A percentile compares a stretch with the other conserved stretches of the same genome.
Evolutionary conservation across 306 rosid genomes (phyloP).

Genomic region (Alnus rubra): DNA sequence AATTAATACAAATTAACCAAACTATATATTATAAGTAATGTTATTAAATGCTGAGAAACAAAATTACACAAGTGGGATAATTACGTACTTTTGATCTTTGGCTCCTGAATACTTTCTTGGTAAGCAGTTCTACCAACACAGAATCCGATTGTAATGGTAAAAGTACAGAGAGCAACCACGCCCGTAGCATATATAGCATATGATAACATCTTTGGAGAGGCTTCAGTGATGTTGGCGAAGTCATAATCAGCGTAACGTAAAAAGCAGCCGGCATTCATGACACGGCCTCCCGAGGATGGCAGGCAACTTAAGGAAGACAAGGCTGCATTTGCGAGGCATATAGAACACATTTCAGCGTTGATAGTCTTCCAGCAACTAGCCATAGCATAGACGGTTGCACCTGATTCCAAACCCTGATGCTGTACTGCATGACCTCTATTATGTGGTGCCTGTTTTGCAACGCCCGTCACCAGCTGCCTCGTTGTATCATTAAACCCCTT

Average conservation of each 20-base stretch:
- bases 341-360: conserved; percentile 19
- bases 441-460: conserved; percentile 18
- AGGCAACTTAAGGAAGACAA: conserved; percentile 28
- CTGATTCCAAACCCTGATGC: conserved; percentile 1
- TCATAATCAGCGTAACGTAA: conserved; percentile 40
- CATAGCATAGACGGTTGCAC: conserved; percentile 17
- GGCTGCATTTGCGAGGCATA: conserved; percentile 36
- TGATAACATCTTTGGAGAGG: background rate
- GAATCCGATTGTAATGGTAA: conserved; percentile 25
- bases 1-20: background rate
- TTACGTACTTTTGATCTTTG: conserved; percentile 18
- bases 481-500: conserved; percentile 1
- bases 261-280: conserved; percentile 40
- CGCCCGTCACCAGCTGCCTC: background rate
- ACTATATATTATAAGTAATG: no score
- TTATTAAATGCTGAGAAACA: background rate
- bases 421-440: conserved; percentile 16
- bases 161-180: conserved; percentile 13
- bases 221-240: background rate
- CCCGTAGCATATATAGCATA: conserved; percentile 7
- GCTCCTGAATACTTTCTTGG: background rate
- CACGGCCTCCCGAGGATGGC: conserved; percentile 35
- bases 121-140: conserved; percentile 21
- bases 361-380: conserved; percentile 40
- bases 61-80: background rate